phyloP scores from a whole-genome alignment of 2,329 filamentous ascomycete species.

The Curvularia spicifera region DNA sequence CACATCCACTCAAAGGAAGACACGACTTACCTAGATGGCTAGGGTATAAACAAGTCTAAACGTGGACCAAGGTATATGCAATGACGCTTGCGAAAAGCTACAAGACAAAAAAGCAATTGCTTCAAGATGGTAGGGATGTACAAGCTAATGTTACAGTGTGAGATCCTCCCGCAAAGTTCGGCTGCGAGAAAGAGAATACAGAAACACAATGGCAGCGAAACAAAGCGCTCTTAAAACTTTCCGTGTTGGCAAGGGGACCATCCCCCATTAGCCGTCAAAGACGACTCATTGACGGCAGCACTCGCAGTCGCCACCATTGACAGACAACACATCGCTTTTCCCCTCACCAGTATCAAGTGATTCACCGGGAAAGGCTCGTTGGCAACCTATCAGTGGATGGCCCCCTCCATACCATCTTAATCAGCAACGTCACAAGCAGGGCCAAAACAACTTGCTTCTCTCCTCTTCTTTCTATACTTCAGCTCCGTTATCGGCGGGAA shows the following conservation, averaged over 20 bases:
- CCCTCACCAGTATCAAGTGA: neutral
- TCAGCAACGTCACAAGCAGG: constrained; percentile 2
- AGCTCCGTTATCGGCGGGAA: constrained; percentile 1
- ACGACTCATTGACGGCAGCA: neutral
- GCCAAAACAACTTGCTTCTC: neutral
- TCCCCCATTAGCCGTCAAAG: neutral
- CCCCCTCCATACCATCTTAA: neutral
- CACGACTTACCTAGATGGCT: neutral
- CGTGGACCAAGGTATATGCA: neutral
- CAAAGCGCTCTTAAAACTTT: neutral
- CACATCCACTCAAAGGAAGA: neutral
- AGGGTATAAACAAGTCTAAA: neutral
- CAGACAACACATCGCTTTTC: neutral
- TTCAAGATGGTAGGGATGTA: constrained; percentile 7
- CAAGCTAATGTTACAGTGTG: constrained; percentile 10
- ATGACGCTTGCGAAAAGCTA: neutral
- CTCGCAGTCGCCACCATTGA: neutral
- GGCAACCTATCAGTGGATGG: constrained; percentile 1
- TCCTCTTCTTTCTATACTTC: neutral
- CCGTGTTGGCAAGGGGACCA: neutral
- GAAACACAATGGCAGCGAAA: neutral
- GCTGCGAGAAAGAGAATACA: neutral
- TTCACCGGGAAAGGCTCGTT: neutral
- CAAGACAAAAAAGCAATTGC: neutral
- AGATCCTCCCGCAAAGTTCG: neutral